These are phyloP conservation scores for Takakia lepidozioides DNA, from an alignment of 225 moss, liverwort and hornwort genomes.

Conservation along the genomic window DNA sequence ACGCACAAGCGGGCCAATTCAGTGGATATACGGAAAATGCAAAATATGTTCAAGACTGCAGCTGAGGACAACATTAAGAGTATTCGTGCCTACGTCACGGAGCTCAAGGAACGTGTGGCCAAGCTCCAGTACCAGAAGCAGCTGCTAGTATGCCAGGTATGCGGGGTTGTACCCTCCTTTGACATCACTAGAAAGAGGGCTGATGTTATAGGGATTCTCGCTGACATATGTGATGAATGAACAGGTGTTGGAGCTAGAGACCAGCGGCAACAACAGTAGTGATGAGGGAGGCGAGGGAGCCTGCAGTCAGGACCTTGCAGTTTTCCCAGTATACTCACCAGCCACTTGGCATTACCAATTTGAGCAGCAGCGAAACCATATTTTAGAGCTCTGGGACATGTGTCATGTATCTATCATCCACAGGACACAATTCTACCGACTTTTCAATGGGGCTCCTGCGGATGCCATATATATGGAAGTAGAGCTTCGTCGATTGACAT, in stretches of 20 bases:
- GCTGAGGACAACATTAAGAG: slow-evolving; percentile 99
- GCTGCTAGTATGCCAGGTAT: slow-evolving; percentile 93
- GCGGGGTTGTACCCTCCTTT: neutral
- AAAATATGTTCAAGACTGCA: slow-evolving; percentile 89
- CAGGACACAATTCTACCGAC: slow-evolving; percentile 80
- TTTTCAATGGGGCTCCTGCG: slow-evolving; percentile 83
- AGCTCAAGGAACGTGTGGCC: slow-evolving; percentile 94
- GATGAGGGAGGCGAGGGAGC: slow-evolving; percentile 34
- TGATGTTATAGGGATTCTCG: too few species aligned
- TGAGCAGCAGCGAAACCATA: slow-evolving; percentile 68
- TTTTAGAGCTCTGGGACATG: slow-evolving; percentile 87
- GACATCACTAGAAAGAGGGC: neutral
- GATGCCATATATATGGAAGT: slow-evolving; percentile 96
- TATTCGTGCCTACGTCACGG: slow-evolving; percentile 87
- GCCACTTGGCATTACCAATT: slow-evolving; percentile 67
- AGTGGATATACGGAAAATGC: slow-evolving; percentile 97
- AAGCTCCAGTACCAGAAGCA: slow-evolving; percentile 99
- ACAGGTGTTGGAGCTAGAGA: slow-evolving; percentile 83
- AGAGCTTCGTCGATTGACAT: slow-evolving; percentile 77
- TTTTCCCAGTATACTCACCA: slow-evolving; percentile 62
- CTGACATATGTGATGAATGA: neutral
- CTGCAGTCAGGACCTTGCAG: slow-evolving; percentile 22
- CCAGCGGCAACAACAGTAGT: slow-evolving; percentile 40
- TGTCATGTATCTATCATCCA: slow-evolving; percentile 95
- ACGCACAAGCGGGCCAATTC: slow-evolving; percentile 69